phyloP scores from a whole-genome alignment of 768 basidiomycete species.

The Suillus lakei region DNA sequence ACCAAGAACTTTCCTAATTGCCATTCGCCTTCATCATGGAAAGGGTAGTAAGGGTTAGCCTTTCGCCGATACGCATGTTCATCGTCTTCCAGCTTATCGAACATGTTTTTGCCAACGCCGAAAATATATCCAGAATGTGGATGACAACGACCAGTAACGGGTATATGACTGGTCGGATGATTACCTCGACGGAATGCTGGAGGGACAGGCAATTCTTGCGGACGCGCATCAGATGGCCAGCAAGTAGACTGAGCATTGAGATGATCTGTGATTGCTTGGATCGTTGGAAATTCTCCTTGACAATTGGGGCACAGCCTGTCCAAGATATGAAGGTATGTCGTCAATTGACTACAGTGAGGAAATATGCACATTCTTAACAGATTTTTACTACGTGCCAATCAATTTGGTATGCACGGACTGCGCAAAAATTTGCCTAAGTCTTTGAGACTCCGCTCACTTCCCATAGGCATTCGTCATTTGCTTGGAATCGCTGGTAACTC shows the following conservation, averaged over 20 bases:
- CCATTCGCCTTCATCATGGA: conserved; percentile 37
- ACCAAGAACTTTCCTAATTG: conserved; percentile 32
- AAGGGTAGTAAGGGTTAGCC: conserved; percentile 38
- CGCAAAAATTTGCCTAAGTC: too few species aligned
- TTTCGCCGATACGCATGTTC: conserved; percentile 16
- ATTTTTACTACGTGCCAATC: too few species aligned
- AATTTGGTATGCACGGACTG: too few species aligned
- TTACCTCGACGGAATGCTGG: neutral
- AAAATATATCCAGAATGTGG: conserved; percentile 12
- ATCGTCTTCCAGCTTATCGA: conserved; percentile 31
- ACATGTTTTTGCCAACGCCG: conserved; percentile 25
- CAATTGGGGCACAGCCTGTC: too few species aligned
- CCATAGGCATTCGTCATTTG: too few species aligned
- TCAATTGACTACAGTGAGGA: too few species aligned
- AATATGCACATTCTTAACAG: too few species aligned
- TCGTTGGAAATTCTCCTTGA: too few species aligned
- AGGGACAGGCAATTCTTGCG: neutral
- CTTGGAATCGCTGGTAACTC: too few species aligned
- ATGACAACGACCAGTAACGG: conserved; percentile 11
- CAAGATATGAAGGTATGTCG: too few species aligned
- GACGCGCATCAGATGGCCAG: neutral
- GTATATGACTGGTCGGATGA: neutral
- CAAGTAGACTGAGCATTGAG: neutral
- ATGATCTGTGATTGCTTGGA: neutral
- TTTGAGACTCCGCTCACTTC: too few species aligned